Evolutionary conservation across 805 yeast species (phyloP), one percentile per base, ranked within the genome.

Genomic region (Zygotorulaspora chibaensis): DNA sequence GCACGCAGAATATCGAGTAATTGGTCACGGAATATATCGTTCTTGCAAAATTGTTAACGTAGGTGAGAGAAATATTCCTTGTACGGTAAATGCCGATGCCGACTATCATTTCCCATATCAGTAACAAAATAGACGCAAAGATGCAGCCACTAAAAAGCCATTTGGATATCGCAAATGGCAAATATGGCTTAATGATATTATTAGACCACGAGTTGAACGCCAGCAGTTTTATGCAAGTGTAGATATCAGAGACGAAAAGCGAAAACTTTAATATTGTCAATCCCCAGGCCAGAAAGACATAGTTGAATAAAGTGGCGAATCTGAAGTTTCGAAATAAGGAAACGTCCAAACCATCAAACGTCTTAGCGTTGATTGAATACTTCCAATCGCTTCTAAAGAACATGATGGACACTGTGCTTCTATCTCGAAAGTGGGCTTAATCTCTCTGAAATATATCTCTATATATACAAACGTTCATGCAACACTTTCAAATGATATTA

Each of bases 141-240:
- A 88, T 88, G 62, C 96, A 88, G 2, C 83, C 87, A 15, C 84
- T 79, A 59, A 84, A 84, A n/a, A 84, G 67, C 91, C 91, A 84
- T 58, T 69, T 78, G 47, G 72, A 75, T 46, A 74, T 79, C 59
- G 56, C 75, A 48, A 76, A 72, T 0, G 81, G 69, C 3, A 78
- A 61, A 50, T 61, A 69, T 3, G 83, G 81, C 43, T 69, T 58
- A 26, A 73, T 64, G 42, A 76, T 74, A 36, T 71, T 65, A 3
- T 79, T 72, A 3, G 82, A 73, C 91, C 91, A 84, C 38, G 77
- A 71, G 58, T 84, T 77, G 62, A 83, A 81, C 1, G 84, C 93
- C 54, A 87, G 69, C 35, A 88, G 74, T 54, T 77, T 80, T 46
- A 88, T 66, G 62, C 91, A 80, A 0, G 96, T 87, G 68, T 86